Conservation (phyloP, 2,329 filamentous ascomycete species). For the Penicillium griseofulvum region DNA sequence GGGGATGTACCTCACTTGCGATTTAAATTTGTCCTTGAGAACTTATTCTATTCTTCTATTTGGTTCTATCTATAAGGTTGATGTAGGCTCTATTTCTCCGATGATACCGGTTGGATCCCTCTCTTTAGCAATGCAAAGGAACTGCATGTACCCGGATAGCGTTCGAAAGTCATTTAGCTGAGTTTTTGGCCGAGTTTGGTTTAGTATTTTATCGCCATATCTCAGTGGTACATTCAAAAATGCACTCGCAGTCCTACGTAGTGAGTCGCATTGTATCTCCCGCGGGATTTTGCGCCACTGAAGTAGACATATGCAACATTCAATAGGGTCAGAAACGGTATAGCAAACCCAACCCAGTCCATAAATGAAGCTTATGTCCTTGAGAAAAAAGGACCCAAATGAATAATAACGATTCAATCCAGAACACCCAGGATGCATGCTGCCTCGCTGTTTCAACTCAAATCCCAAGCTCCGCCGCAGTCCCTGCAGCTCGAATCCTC, state of each 20-base stretch:
- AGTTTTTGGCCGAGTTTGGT: not conserved
- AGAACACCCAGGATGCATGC: slow-evolving; percentile 1
- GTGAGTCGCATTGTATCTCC: not conserved
- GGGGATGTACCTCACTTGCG: slow-evolving; percentile 1
- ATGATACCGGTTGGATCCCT: not conserved
- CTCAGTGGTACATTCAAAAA: not conserved
- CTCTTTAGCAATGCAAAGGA: not conserved
- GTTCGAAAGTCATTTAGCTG: not conserved
- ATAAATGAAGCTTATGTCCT: not conserved
- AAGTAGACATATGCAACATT: not conserved
- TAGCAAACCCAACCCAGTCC: not conserved
- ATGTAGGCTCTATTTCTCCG: not conserved
- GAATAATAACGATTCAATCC: not conserved
- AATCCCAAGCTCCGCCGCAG: not conserved
- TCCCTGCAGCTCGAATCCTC: not conserved
- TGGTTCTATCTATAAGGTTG: not conserved
- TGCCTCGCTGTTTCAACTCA: not conserved
- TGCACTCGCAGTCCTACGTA: not conserved
- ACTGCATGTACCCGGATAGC: not conserved
- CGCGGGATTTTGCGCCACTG: not conserved
- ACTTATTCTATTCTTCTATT: not conserved
- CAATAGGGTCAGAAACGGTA: not conserved
- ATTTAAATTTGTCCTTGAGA: not conserved
- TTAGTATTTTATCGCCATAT: not conserved
- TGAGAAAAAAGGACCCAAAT: not conserved